Evolutionary conservation across 306 rosid genomes (phyloP).

Genomic region (Leucaena leucocephala): DNA sequence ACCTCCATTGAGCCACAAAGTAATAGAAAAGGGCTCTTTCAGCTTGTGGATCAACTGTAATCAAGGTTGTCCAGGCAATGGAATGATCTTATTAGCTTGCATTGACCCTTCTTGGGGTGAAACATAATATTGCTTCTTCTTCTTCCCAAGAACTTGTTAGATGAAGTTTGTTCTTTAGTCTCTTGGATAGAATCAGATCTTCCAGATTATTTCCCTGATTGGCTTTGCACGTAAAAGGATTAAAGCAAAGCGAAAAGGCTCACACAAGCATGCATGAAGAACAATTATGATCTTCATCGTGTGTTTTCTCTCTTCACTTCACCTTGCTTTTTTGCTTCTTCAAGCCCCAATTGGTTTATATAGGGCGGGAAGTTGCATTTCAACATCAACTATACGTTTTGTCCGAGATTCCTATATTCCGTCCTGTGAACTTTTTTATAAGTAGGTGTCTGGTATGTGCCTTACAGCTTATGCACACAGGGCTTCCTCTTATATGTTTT

Average conservation of each 20-base stretch:
- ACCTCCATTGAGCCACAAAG: conserved; percentile 60
- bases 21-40: conserved; percentile 64
- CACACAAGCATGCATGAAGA: conserved; percentile 23
- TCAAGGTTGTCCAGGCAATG: conserved; percentile 65
- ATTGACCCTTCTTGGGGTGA: conserved; percentile 40
- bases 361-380: background rate
- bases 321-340: background rate
- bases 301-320: background rate
- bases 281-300: conserved; percentile 34
- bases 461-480: too few species aligned
- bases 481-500: too few species aligned
- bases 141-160: conserved; percentile 24
- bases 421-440: too few species aligned
- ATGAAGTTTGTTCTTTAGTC: conserved; percentile 24
- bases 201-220: conserved; percentile 47
- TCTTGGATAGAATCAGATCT: conserved; percentile 44
- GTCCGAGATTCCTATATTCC: background rate
- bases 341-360: background rate
- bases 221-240: conserved; percentile 29
- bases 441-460: too few species aligned
- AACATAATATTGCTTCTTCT: conserved; percentile 25
- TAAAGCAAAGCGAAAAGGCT: conserved; percentile 32
- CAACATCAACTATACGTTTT: background rate
- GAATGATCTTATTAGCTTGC: conserved; percentile 47
- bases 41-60: conserved; percentile 48